Evolutionary conservation across 1,284 basidiomycete species (phyloP).

Genomic region (Heterobasidion occidentale): DNA sequence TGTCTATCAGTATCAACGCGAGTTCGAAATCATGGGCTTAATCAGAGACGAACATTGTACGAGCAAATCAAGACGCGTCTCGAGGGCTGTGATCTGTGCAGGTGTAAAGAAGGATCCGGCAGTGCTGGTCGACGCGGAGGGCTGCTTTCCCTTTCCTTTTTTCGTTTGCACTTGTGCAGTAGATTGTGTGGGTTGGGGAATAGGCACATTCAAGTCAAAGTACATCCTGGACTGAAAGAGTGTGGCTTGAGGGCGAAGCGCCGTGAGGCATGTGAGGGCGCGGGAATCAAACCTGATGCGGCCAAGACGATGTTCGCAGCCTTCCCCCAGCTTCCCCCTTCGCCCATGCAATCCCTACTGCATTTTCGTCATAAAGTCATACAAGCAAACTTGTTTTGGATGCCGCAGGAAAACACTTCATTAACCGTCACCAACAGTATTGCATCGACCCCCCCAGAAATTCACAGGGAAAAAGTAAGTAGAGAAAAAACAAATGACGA

Average conservation of each 20-base stretch:
- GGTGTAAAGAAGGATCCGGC: constrained; percentile 22
- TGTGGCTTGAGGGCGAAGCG: not conserved
- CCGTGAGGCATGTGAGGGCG: no score
- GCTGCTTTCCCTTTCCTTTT: constrained; percentile 31
- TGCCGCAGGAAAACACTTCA: no score
- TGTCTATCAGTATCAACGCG: constrained; percentile 20
- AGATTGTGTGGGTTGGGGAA: constrained; percentile 18
- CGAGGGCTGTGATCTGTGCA: constrained; percentile 30
- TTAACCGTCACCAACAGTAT: no score
- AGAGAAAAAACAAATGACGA: no score
- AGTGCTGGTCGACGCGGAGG: constrained; percentile 6
- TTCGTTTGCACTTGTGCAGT: constrained; percentile 19
- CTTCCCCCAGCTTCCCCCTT: no score
- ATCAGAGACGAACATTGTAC: constrained; percentile 30
- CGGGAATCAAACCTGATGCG: no score
- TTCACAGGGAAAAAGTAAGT: no score
- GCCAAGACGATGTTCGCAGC: no score
- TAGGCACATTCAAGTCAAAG: constrained; percentile 34
- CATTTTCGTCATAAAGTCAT: no score
- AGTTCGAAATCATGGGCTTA: constrained; percentile 10
- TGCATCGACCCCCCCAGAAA: no score
- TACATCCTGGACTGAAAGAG: constrained; percentile 21
- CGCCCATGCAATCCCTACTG: no score
- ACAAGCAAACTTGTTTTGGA: no score
- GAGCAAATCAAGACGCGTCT: constrained; percentile 34